These are phyloP conservation scores for Lepidium aucheri DNA, from an alignment of 345 rosid species.

Conservation along the genomic window DNA sequence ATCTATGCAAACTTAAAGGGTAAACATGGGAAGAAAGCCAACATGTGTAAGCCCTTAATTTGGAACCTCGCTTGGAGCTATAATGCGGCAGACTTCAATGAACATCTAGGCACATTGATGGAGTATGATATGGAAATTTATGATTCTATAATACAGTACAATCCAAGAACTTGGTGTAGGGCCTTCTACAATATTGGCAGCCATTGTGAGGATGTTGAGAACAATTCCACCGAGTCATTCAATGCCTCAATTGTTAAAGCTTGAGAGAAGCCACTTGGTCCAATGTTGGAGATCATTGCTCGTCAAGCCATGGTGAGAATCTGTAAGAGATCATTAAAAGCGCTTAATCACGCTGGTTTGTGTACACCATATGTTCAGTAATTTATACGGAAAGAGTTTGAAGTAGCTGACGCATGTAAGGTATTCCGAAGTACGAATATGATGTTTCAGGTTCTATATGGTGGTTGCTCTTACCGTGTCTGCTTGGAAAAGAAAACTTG, in stretches of 20 bases:
- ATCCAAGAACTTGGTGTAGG: background rate
- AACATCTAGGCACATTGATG: too few species aligned
- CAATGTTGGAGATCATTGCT: background rate
- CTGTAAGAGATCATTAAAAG: too few species aligned
- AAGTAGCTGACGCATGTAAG: too few species aligned
- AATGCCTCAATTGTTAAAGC: background rate
- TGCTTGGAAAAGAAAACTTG: too few species aligned
- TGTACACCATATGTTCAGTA: too few species aligned
- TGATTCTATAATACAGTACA: background rate
- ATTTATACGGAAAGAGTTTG: too few species aligned
- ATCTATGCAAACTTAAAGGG: background rate
- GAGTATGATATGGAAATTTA: too few species aligned
- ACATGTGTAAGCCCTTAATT: background rate
- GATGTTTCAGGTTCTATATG: too few species aligned
- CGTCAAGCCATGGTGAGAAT: background rate
- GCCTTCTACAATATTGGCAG: background rate
- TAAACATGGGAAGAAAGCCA: background rate
- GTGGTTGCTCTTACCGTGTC: too few species aligned
- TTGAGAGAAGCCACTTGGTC: background rate
- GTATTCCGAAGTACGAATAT: too few species aligned
- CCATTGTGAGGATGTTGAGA: background rate
- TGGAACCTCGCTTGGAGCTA: background rate
- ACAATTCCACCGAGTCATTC: background rate
- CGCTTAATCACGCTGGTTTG: too few species aligned
- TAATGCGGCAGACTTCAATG: too few species aligned